Base-by-base conservation (phyloP, 2,329 filamentous ascomycete species). In the Parascedosporium putredinis region DNA sequence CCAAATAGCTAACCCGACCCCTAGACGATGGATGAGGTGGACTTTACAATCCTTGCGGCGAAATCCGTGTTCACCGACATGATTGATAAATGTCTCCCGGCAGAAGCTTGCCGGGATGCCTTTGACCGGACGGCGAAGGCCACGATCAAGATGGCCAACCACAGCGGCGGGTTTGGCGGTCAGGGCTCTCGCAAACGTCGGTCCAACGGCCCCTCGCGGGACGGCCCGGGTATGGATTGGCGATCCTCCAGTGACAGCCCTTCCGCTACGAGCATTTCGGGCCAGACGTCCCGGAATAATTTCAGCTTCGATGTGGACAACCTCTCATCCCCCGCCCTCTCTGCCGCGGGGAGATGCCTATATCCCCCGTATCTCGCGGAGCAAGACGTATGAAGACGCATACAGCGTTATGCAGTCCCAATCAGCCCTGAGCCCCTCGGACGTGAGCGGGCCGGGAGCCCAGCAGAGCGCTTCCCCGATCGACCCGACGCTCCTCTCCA, bases 91-190 rank as follows among this genome's bases (percentile, higher is more conserved):
- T 97, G 93, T 57, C 90, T 91, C 0, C 91, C 91, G 0, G 91
- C 91, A 27, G 90, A 96, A 71, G 88, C 90, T 9, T 97, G 91
- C 64, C 82, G 89, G 12, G 90, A 97, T 63, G 90, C 93, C 1
- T 96, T 97, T 62, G 88, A 95, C 58, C 81, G 91, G 34, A 97
- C 95, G 70, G 90, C 88, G 59, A 95, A 93, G 68, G 90, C 90
- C 8, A 97, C 91, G 0, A 86, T 97, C 46, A 88, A 91, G 62
- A 96, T 96, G 90, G 89, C 87, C 57, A 84, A 90, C 63, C 87
- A 85, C 2, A 91, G 84, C 1, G 90, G 86, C 16, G 88, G 88
- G 0, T 94, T 94, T 55, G 87, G 86, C 9, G 54, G 62, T 50
- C 50, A 59, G 50, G 55, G 60, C 53, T 56, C 66, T 36, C 49